phyloP scores from a whole-genome alignment of 352 stramenopile genomes.

The Phytophthora chlamydospora region DNA sequence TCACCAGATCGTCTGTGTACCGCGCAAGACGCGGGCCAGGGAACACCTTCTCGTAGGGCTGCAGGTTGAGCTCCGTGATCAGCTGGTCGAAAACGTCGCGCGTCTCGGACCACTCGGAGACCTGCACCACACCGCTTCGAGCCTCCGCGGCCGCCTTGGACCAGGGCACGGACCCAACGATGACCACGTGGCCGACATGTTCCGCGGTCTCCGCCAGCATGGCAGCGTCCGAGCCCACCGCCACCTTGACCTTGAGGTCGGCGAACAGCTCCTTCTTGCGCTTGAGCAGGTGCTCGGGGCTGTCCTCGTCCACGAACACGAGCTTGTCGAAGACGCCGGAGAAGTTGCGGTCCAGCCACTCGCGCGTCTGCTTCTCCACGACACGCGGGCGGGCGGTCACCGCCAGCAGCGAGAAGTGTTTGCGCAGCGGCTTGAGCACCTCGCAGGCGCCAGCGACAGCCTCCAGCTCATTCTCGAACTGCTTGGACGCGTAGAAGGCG shows the following conservation, averaged over 20 bases:
- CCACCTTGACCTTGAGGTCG: conserved; percentile 71
- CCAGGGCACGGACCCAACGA: conserved; percentile 70
- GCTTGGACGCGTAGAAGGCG: conserved; percentile 60
- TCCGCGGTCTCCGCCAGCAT: conserved; percentile 36
- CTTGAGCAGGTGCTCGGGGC: conserved; percentile 37
- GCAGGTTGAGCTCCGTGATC: conserved; percentile 52
- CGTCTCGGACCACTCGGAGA: conserved; percentile 42
- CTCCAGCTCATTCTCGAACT: conserved; percentile 47
- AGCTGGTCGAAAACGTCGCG: conserved; percentile 47
- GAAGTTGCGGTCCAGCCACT: conserved; percentile 76
- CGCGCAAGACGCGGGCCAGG: conserved; percentile 62
- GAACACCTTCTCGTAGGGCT: conserved; percentile 47
- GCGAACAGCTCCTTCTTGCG: conserved; percentile 70
- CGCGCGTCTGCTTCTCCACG: conserved; percentile 71
- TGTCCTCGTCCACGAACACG: conserved; percentile 64
- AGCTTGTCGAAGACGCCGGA: conserved; percentile 76
- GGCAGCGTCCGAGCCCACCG: conserved; percentile 45
- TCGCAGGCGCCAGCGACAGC: conserved; percentile 37
- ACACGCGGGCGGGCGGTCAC: conserved; percentile 63
- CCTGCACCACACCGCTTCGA: conserved; percentile 21
- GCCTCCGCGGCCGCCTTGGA: conserved; percentile 10
- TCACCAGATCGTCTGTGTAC: conserved; percentile 79
- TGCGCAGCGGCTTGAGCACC: conserved; percentile 62
- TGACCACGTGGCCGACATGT: conserved; percentile 36
- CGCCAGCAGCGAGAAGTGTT: conserved; percentile 66